These are phyloP conservation scores for Carex littledalei DNA, from an alignment of 176 grass and related monocot genomes.

Conservation along the genomic window DNA sequence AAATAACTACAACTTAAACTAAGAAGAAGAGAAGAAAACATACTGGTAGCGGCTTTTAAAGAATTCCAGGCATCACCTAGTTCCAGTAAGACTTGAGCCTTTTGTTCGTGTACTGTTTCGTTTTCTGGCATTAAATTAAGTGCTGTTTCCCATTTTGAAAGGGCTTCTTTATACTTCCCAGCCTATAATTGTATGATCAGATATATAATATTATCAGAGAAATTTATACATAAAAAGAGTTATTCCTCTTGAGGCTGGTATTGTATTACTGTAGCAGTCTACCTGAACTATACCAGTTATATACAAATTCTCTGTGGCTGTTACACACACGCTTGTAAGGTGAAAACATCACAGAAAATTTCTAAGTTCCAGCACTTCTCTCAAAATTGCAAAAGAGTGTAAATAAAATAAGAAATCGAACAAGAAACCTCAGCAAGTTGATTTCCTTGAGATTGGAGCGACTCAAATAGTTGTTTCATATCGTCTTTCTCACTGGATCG, in stretches of 20 bases:
- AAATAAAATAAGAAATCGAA: not conserved
- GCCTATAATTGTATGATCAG: slow-evolving; percentile 38
- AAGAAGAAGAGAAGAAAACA: not conserved
- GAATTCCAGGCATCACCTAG: slow-evolving; percentile 79
- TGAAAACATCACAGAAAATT: not conserved
- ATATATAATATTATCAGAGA: not conserved
- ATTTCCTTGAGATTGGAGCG: slow-evolving; percentile 42
- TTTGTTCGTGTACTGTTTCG: slow-evolving; percentile 69
- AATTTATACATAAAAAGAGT: not conserved
- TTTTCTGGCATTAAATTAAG: slow-evolving; percentile 61
- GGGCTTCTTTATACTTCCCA: slow-evolving; percentile 72
- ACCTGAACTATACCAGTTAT: not conserved
- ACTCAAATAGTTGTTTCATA: slow-evolving; percentile 22
- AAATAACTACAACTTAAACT: not conserved
- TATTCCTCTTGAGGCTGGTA: not conserved
- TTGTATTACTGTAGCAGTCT: no score
- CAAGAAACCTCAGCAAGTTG: slow-evolving; percentile 62
- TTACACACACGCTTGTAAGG: not conserved
- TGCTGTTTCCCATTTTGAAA: slow-evolving; percentile 78
- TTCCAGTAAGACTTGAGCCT: slow-evolving; percentile 87
- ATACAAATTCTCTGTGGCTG: not conserved
- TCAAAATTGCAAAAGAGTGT: not conserved
- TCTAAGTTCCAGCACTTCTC: not conserved
- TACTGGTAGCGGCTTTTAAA: slow-evolving; percentile 69
- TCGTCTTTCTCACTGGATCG: not conserved